Percentiles rank a stretch among this genome's conserved stretches.
phyloP scores from a whole-genome alignment of 2,329 filamentous ascomycete species.

The Sclerotinia glacialis region DNA sequence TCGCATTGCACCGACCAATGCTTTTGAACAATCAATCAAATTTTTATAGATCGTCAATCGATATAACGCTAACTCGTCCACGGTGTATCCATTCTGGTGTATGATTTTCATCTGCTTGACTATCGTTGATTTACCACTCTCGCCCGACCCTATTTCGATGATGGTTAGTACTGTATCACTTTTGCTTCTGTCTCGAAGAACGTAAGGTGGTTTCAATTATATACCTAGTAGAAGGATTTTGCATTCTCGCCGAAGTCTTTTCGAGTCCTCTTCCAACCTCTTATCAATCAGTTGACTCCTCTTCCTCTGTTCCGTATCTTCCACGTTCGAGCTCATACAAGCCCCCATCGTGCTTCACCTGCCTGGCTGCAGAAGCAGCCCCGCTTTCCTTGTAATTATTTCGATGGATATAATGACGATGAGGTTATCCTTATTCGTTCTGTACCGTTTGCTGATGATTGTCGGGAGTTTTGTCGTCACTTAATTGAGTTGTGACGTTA shows the following conservation, averaged over 20 bases:
- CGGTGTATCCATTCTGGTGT: slow-evolving; percentile 94
- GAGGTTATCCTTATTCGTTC: neutral
- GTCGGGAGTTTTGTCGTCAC: slow-evolving; percentile 1
- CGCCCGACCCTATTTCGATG: slow-evolving; percentile 72
- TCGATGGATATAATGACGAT: neutral
- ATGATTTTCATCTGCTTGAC: slow-evolving; percentile 99
- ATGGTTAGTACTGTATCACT: slow-evolving; percentile 28
- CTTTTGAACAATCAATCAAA: slow-evolving; percentile 92
- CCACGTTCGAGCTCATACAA: slow-evolving; percentile 81
- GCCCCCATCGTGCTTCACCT: slow-evolving; percentile 67
- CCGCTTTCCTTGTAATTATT: slow-evolving; percentile 27
- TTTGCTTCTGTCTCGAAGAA: slow-evolving; percentile 8
- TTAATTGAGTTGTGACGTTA: slow-evolving; percentile 16
- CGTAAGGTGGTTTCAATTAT: slow-evolving; percentile 36
- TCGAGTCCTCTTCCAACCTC: slow-evolving; percentile 89
- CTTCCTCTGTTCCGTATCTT: slow-evolving; percentile 91
- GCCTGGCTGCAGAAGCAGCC: slow-evolving; percentile 36
- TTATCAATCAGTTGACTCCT: slow-evolving; percentile 94
- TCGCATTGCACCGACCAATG: slow-evolving; percentile 84
- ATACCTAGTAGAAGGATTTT: slow-evolving; percentile 94
- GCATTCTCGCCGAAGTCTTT: slow-evolving; percentile 91
- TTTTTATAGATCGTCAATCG: slow-evolving; percentile 98
- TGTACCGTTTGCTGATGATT: neutral
- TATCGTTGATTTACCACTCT: slow-evolving; percentile 98
- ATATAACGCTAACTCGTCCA: slow-evolving; percentile 91